These are phyloP conservation scores for Arachis stenosperma DNA, from an alignment of 306 rosid genomes.

Conservation along the genomic window DNA sequence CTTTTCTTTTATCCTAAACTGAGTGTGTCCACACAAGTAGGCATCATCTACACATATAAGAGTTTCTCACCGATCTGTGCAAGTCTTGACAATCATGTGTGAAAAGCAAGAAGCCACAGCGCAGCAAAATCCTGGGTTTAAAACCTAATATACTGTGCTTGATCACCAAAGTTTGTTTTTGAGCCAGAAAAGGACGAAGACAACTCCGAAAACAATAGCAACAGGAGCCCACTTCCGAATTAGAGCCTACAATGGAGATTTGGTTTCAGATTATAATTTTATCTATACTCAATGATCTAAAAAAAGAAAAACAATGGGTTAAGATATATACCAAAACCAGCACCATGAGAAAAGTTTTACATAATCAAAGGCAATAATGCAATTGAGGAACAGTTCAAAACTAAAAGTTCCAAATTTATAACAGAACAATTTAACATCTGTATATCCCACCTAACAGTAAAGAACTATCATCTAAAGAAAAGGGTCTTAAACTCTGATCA, in stretches of 20 bases:
- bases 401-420: background rate
- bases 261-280: constrained; percentile 36
- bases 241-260: constrained; percentile 66
- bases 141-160: constrained; percentile 23
- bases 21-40: constrained; percentile 32
- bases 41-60: constrained; percentile 20
- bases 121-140: constrained; percentile 30
- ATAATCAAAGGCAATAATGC: constrained; percentile 9
- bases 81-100: constrained; percentile 28
- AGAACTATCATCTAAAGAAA: background rate
- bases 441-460: constrained; percentile 15
- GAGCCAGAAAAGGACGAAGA: constrained; percentile 94
- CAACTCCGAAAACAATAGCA: constrained; percentile 96
- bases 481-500: background rate
- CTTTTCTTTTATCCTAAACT: constrained; percentile 33
- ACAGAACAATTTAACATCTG: constrained; percentile 9
- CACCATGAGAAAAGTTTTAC: background rate
- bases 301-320: background rate
- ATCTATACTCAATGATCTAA: constrained; percentile 7
- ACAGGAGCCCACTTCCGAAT: constrained; percentile 98
- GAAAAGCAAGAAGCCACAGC: constrained; percentile 33
- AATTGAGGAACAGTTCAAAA: background rate
- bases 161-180: constrained; percentile 89
- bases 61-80: constrained; percentile 32
- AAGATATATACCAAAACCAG: constrained; percentile 7